Evolutionary conservation across 306 rosid genomes (phyloP).

Genomic region (Macrotyloma uniflorum): DNA sequence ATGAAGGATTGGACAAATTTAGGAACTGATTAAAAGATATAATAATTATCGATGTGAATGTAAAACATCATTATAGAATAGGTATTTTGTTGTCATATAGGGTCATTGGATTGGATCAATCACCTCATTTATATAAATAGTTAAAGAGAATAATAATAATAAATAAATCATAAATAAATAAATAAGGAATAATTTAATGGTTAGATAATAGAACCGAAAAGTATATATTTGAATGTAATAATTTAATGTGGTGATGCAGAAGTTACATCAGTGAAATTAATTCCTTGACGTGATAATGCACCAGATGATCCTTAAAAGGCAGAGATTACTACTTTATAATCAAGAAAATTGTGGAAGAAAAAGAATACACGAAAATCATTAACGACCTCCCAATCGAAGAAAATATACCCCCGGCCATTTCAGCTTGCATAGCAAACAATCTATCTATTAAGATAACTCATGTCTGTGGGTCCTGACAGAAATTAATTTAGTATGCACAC

Average conservation of each 20-base stretch:
- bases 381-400: background rate
- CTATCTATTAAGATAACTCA: background rate
- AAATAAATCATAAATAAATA: too few relatives aligned
- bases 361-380: background rate
- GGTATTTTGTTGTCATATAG: background rate
- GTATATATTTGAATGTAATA: background rate
- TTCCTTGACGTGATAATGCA: background rate
- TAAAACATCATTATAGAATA: background rate
- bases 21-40: background rate
- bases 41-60: background rate
- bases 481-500: background rate
- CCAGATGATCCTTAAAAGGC: background rate
- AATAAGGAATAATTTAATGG: too few relatives aligned
- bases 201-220: too few relatives aligned
- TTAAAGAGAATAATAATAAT: too few relatives aligned
- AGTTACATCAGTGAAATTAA: background rate
- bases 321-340: background rate
- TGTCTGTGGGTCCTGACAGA: slow-evolving; percentile 3
- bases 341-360: background rate
- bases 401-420: background rate
- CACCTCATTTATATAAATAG: background rate
- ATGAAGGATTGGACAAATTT: background rate
- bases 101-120: background rate
- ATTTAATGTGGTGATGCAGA: background rate
- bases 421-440: background rate